phyloP scores from a whole-genome alignment of 108 stramenopile species.

The Ochromonas danica region DNA sequence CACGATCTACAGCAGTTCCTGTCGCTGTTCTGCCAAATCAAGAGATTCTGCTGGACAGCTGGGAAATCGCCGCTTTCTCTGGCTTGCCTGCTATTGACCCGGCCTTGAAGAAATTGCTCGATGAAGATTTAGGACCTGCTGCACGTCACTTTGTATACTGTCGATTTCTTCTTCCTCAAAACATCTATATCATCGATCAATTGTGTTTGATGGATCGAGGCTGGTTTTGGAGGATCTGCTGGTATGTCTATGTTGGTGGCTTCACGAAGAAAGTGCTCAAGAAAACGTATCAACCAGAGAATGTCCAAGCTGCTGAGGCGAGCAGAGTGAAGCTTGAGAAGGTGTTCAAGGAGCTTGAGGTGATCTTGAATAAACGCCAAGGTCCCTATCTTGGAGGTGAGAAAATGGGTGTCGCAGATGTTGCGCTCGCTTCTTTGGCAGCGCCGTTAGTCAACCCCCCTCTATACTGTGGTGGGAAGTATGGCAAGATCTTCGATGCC shows the following conservation, averaged over 20 bases:
- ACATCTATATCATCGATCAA: background rate
- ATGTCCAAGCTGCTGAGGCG: background rate
- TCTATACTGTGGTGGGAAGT: slow-evolving; percentile 6
- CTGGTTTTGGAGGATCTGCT: background rate
- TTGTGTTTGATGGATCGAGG: background rate
- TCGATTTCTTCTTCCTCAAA: background rate
- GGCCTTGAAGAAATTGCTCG: slow-evolving; percentile 3
- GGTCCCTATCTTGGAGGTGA: background rate
- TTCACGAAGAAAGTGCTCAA: background rate
- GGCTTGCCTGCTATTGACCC: background rate
- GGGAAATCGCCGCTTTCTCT: background rate
- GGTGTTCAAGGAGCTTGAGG: background rate
- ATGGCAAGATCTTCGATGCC: background rate
- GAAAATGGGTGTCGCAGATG: background rate
- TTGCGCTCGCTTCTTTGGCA: slow-evolving; percentile 7
- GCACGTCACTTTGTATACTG: background rate
- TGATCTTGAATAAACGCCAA: background rate
- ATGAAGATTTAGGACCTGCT: slow-evolving; percentile 2
- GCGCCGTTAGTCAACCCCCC: background rate
- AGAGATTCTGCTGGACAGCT: background rate
- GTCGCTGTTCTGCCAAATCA: background rate
- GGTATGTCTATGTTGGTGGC: background rate
- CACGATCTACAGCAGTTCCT: slow-evolving; percentile 3
- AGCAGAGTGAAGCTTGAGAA: background rate
- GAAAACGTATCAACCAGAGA: background rate